phyloP scores from a whole-genome alignment of 352 stramenopile species.

The Phytophthora ramorum region DNA sequence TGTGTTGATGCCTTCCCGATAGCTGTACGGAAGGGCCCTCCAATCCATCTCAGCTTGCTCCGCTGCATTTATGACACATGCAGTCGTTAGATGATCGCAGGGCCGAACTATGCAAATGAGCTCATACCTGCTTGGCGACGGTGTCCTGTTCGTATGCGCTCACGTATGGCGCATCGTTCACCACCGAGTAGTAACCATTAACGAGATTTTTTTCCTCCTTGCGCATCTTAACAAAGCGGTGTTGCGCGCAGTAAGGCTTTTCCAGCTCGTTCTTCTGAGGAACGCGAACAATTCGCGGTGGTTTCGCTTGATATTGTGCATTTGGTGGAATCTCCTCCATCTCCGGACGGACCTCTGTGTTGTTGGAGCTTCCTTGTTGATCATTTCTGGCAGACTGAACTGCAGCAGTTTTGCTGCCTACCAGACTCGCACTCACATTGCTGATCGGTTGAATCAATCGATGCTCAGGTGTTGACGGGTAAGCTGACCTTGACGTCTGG shows the following conservation, averaged over 20 bases:
- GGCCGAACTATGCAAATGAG: neutral
- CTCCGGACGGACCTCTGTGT: conserved; percentile 22
- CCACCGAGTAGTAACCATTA: conserved; percentile 74
- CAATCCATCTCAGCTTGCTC: conserved; percentile 76
- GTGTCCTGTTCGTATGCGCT: conserved; percentile 56
- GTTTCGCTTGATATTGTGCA: conserved; percentile 15
- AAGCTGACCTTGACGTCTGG: conserved; percentile 64
- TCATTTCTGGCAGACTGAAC: conserved; percentile 14
- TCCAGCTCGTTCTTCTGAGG: conserved; percentile 68
- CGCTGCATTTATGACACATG: conserved; percentile 30
- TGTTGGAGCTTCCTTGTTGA: conserved; percentile 5
- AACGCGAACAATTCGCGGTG: conserved; percentile 54
- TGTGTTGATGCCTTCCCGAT: conserved; percentile 77
- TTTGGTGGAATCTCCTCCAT: conserved; percentile 13
- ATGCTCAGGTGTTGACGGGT: conserved; percentile 32
- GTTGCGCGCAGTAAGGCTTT: conserved; percentile 74
- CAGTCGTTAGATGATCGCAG: neutral
- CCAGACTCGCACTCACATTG: neutral
- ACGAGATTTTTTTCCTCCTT: conserved; percentile 32
- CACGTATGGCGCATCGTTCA: conserved; percentile 82
- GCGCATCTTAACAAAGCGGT: conserved; percentile 60
- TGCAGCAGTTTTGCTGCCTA: conserved; percentile 10
- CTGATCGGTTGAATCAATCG: conserved; percentile 6
- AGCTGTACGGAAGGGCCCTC: conserved; percentile 65
- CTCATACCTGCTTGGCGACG: conserved; percentile 56